Conservation (phyloP, 1,284 basidiomycete genomes). For the Papiliotrema laurentii region DNA sequence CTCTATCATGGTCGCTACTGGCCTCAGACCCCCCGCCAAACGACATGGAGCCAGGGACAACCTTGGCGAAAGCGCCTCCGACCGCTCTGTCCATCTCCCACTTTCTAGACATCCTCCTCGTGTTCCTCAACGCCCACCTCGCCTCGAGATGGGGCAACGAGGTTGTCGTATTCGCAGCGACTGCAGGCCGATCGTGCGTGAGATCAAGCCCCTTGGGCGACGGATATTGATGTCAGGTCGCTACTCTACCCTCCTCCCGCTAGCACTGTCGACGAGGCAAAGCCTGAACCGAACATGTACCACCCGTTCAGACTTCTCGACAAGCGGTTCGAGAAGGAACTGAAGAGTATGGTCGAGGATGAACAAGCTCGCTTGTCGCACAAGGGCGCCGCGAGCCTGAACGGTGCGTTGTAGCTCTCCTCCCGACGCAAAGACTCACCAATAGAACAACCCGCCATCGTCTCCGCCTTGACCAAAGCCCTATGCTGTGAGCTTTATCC, state of each 20-base stretch:
- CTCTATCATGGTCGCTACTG: slow-evolving; percentile 70
- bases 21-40: slow-evolving; percentile 28
- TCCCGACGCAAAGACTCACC: slow-evolving; percentile 7
- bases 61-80: slow-evolving; percentile 21
- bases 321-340: slow-evolving; percentile 61
- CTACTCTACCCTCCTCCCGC: slow-evolving; percentile 30
- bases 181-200: slow-evolving; percentile 62
- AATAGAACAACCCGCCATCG: slow-evolving; percentile 62
- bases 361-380: slow-evolving; percentile 58
- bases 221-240: slow-evolving; percentile 25
- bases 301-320: slow-evolving; percentile 63
- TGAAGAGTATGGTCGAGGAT: slow-evolving; percentile 60
- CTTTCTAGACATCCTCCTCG: slow-evolving; percentile 75
- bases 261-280: slow-evolving; percentile 32
- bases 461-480: slow-evolving; percentile 81
- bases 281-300: slow-evolving; percentile 65
- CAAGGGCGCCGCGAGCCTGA: slow-evolving; percentile 52
- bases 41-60: neutral
- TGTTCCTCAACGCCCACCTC: slow-evolving; percentile 89
- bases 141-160: slow-evolving; percentile 88
- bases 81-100: slow-evolving; percentile 58
- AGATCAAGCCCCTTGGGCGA: slow-evolving; percentile 9
- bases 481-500: slow-evolving; percentile 66
- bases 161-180: slow-evolving; percentile 83
- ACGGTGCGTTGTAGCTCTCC: slow-evolving; percentile 21